Conservation (phyloP, 2,329 filamentous ascomycete species). For the Ampelomyces quisqualis region DNA sequence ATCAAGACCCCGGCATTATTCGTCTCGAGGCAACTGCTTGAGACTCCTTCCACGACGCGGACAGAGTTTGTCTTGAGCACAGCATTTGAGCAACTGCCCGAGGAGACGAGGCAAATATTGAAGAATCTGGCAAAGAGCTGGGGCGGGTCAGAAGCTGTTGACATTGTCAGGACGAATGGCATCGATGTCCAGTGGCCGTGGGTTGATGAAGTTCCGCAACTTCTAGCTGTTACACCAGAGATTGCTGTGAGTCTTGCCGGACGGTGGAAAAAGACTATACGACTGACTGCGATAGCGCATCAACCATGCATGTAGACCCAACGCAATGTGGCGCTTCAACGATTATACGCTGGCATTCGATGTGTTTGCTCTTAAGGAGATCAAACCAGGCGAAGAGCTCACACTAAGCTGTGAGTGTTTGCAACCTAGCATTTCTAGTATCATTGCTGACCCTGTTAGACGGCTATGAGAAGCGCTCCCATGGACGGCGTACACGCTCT, state of each 20-base stretch:
- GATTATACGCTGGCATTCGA: slow-evolving; percentile 29
- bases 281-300: slow-evolving; percentile 23
- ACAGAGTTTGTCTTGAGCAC: slow-evolving; percentile 16
- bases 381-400: slow-evolving; percentile 33
- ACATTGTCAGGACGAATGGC: slow-evolving; percentile 31
- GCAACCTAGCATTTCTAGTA: too few species aligned
- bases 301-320: slow-evolving; percentile 41
- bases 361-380: slow-evolving; percentile 30
- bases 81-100: slow-evolving; percentile 29
- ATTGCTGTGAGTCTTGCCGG: slow-evolving; percentile 28
- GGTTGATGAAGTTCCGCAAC: slow-evolving; percentile 18
- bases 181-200: slow-evolving; percentile 24
- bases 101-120: slow-evolving; percentile 15
- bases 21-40: slow-evolving; percentile 18
- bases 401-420: slow-evolving; percentile 35
- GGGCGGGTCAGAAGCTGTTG: slow-evolving; percentile 17
- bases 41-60: slow-evolving; percentile 5
- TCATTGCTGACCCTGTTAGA: slow-evolving; percentile 16
- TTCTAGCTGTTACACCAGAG: slow-evolving; percentile 31
- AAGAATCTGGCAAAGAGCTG: slow-evolving; percentile 19
- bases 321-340: slow-evolving; percentile 38
- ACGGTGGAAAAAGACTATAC: background rate
- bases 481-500: slow-evolving; percentile 16
- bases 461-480: slow-evolving; percentile 25
- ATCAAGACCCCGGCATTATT: slow-evolving; percentile 28